Percentiles rank a stretch among this genome's conserved stretches.
These are phyloP conservation scores for Aurinia saxatilis DNA, from an alignment of 345 rosid species.

Conservation along the genomic window DNA sequence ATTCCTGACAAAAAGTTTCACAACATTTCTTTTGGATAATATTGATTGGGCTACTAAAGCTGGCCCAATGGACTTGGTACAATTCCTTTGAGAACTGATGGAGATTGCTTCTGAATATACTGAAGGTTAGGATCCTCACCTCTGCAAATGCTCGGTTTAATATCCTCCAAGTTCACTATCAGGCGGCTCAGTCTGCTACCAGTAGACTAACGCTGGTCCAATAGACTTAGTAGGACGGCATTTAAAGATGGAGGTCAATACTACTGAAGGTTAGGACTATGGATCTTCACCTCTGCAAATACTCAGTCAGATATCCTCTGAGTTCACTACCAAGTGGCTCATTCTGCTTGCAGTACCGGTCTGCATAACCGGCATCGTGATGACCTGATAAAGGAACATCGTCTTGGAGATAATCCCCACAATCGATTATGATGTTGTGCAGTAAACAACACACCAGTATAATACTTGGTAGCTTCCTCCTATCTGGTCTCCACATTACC, in stretches of 20 bases:
- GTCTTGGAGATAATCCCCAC: constrained; percentile 61
- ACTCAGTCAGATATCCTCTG: constrained; percentile 52
- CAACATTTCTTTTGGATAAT: no score
- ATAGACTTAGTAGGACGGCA: background rate
- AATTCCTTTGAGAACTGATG: no score
- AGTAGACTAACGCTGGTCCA: background rate
- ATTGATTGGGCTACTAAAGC: no score
- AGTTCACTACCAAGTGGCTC: constrained; percentile 46
- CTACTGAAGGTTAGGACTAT: background rate
- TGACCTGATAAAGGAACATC: constrained; percentile 61
- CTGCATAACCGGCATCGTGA: constrained; percentile 68
- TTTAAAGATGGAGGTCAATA: background rate
- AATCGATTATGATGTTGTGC: constrained; percentile 75
- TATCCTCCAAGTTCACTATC: no score
- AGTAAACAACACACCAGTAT: constrained; percentile 83
- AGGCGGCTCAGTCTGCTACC: no score
- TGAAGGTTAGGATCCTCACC: no score
- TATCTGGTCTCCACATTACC: constrained; percentile 97
- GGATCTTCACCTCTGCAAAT: constrained; percentile 32
- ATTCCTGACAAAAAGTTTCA: background rate
- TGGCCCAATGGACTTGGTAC: no score
- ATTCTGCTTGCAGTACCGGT: constrained; percentile 53
- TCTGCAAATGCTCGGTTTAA: no score
- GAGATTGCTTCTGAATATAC: no score
- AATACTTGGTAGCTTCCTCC: constrained; percentile 79